These are phyloP conservation scores for Aspergillus pseudonomiae DNA, from an alignment of 2,329 filamentous ascomycete genomes.

Conservation along the genomic window DNA sequence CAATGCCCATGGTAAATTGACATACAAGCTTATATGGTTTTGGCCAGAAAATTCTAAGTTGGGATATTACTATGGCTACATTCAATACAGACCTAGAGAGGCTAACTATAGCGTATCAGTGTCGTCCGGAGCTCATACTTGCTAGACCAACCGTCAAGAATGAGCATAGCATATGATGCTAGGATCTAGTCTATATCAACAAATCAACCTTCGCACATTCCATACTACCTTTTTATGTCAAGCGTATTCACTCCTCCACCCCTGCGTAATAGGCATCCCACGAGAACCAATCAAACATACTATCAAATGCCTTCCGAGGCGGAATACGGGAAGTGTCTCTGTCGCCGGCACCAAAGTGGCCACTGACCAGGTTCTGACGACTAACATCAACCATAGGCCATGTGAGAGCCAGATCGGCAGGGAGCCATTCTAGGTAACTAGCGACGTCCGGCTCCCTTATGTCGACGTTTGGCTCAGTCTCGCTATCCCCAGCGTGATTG, in stretches of 20 bases:
- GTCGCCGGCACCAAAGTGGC: neutral
- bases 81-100: no score
- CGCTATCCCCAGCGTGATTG: no score
- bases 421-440: conserved; percentile 8
- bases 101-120: no score
- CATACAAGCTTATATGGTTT: no score
- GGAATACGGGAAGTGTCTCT: neutral
- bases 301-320: neutral
- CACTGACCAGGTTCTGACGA: neutral
- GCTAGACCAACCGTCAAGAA: no score
- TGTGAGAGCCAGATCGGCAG: neutral
- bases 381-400: neutral
- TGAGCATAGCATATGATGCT: neutral
- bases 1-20: no score
- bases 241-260: neutral
- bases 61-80: no score
- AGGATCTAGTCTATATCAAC: no score
- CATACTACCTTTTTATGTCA: neutral
- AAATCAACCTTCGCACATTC: neutral
- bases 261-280: conserved; percentile 7
- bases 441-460: neutral
- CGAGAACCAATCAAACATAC: conserved; percentile 8
- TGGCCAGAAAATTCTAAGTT: no score
- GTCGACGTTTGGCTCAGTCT: neutral
- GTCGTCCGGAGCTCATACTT: no score